Conservation (phyloP, 257 asterid species). For the Forsythia suspensa region DNA sequence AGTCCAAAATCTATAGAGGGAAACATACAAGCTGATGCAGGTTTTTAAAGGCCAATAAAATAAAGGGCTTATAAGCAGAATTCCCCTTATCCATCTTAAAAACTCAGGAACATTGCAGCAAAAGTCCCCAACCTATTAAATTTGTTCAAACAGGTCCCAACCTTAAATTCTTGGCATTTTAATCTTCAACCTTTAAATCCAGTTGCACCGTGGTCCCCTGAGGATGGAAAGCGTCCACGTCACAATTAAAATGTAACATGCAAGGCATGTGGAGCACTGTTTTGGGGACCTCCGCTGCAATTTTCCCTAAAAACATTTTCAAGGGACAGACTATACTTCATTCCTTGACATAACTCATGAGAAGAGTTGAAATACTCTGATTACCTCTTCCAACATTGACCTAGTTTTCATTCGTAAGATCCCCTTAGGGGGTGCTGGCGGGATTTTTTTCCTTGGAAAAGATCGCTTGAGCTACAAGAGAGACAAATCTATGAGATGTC, state of each 20-base stretch:
- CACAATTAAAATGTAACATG: too few species aligned
- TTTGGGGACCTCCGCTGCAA: too few species aligned
- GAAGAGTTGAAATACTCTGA: not conserved
- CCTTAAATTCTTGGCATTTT: too few species aligned
- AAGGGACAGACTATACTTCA: too few species aligned
- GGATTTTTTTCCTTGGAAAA: slow-evolving; percentile 66
- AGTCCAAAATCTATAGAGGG: slow-evolving; percentile 7
- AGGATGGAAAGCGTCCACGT: too few species aligned
- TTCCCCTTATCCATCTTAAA: not conserved
- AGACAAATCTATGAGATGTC: slow-evolving; percentile 19
- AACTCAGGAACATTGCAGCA: not conserved
- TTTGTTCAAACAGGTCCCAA: too few species aligned
- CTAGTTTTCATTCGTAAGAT: slow-evolving; percentile 76
- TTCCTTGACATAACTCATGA: not conserved
- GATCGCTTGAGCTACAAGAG: slow-evolving; percentile 66
- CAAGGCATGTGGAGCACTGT: too few species aligned
- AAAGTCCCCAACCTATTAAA: not conserved
- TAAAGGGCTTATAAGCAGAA: not conserved
- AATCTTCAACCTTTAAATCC: too few species aligned
- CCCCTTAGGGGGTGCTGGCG: slow-evolving; percentile 95
- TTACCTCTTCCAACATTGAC: slow-evolving; percentile 90
- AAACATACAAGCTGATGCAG: slow-evolving; percentile 14
- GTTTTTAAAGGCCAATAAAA: slow-evolving; percentile 12
- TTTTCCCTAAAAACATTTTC: too few species aligned
- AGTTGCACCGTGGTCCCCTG: too few species aligned